These are phyloP conservation scores for Mesotaenium endlicherianum DNA, from an alignment of 139 green algal species.

Conservation along the genomic window DNA sequence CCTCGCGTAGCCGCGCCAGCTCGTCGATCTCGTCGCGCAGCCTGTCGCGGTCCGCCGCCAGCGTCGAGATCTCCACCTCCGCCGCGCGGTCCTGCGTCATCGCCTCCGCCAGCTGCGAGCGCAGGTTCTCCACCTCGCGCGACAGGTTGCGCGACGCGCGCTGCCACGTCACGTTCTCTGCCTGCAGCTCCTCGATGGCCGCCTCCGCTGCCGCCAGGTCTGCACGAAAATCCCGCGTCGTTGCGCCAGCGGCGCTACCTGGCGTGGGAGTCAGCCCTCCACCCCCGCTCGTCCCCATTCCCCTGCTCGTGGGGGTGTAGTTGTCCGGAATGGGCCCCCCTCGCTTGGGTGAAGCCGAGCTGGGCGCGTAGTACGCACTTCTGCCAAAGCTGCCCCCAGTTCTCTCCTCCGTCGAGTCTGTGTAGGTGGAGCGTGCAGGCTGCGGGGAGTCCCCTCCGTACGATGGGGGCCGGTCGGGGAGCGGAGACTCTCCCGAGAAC, in stretches of 20 bases:
- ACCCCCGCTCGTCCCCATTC: no score
- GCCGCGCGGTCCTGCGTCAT: constrained; percentile 5
- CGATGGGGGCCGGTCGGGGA: no score
- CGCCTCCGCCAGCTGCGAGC: constrained; percentile 18
- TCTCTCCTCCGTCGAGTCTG: neutral
- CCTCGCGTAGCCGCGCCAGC: neutral
- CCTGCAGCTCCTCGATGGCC: constrained; percentile 37
- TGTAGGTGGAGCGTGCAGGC: no score
- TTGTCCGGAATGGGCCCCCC: neutral
- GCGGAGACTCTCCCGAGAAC: no score
- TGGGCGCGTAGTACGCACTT: neutral
- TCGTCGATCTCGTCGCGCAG: neutral
- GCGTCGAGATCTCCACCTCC: constrained; percentile 4
- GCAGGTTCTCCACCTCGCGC: constrained; percentile 22
- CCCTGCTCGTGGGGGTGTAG: neutral
- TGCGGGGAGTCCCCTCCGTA: no score
- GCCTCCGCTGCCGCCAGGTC: constrained; percentile 39
- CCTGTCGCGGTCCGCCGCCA: constrained; percentile 8
- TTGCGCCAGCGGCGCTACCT: neutral
- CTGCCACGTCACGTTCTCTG: constrained; percentile 17
- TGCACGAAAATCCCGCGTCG: constrained; percentile 2
- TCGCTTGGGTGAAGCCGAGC: neutral
- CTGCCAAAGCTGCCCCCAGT: neutral
- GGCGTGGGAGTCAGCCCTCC: no score
- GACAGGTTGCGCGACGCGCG: constrained; percentile 17